phyloP scores from a whole-genome alignment of 108 stramenopile genomes.

The Aurantiochytrium sp. region DNA sequence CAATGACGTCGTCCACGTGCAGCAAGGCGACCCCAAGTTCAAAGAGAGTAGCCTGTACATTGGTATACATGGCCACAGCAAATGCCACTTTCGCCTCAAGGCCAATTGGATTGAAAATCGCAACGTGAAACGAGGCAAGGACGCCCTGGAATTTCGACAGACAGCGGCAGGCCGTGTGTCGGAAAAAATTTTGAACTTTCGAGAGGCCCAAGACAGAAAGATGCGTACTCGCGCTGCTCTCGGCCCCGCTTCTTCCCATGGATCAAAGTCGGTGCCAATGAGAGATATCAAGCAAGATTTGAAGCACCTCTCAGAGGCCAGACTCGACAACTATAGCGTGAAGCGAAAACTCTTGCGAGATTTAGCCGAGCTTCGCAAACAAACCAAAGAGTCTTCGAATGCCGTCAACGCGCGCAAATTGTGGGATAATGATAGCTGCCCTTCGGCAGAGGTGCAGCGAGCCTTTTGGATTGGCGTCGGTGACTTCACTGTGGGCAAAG shows the following conservation, averaged over 20 bases:
- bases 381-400: not conserved
- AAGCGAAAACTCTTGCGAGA: not conserved
- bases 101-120: not conserved
- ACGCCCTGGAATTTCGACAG: not conserved
- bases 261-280: too few relatives aligned
- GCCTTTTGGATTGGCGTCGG: not conserved
- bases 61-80: conserved; percentile 4
- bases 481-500: not conserved
- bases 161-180: not conserved
- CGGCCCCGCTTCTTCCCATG: too few relatives aligned
- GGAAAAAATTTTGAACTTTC: not conserved
- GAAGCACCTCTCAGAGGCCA: not conserved
- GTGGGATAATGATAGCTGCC: not conserved
- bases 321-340: not conserved
- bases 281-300: not conserved
- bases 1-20: not conserved
- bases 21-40: not conserved
- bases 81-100: not conserved
- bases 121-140: not conserved
- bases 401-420: not conserved
- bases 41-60: not conserved
- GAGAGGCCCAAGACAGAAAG: not conserved
- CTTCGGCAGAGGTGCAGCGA: not conserved
- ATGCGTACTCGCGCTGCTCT: too few relatives aligned
- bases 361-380: not conserved